Base-by-base conservation (phyloP, 2,329 filamentous ascomycete species). In the Ploettnerulaceae sp. region DNA sequence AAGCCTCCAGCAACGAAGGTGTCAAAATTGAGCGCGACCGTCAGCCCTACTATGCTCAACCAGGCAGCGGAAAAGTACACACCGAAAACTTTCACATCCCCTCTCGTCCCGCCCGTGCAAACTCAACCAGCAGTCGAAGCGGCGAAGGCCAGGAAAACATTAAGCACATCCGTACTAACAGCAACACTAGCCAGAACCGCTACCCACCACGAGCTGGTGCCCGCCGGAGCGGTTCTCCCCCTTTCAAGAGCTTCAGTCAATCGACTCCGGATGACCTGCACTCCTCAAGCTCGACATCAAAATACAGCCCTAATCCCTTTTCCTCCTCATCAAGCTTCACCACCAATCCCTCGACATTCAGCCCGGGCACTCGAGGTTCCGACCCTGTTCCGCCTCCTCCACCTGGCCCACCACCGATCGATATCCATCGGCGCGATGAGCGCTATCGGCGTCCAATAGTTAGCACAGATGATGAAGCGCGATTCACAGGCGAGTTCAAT, bases 11-110 rank as follows among this genome's bases (percentile, higher is more conserved):
- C 15, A 66, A 71, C n/a, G 67, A 69, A 21, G 52, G 69, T 0
- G 67, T 73, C 1, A 76, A 77, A 1, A 75, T 84, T 36, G 82
- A 86, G 58, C 75, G 82, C 5, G 77, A 84, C 57, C 70, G 82
- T 28, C 78, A 84, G 50, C 82, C 82, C 0, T 86, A 85, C 57
- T 69, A 66, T 20, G 75, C 74, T 1, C 73, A 75, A 18, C 77
- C 79, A 12, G 79, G 79, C 7, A 69, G 66, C 20, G 81, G 79
- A 6, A 84, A 81, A 60, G 61, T 69, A 3, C 76, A 81, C 49
- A 69, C 73, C 12, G 70, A 71, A 8, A 54, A 57, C 29, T 31
- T 40, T 15, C 59, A 54, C 31, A 31, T 43, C 8, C 56, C 53
- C 26, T 14, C 35, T 29, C 39, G 51, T 34, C 43, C 42, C 3